Base-by-base conservation (phyloP, 1,284 basidiomycete species). In the Austropuccinia psidii region DNA sequence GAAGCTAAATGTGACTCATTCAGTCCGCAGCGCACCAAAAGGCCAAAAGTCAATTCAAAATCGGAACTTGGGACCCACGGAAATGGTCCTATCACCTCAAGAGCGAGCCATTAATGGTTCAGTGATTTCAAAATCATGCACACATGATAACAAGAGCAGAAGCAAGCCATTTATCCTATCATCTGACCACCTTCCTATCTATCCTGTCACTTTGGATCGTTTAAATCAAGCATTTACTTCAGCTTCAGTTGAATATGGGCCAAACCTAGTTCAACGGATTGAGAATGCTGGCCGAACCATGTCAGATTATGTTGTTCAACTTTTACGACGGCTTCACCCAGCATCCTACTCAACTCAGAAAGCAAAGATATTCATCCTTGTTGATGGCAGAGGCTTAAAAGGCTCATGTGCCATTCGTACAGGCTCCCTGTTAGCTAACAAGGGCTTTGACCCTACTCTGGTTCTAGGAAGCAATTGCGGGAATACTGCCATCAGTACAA, bases 91-190 rank as follows among this genome's bases (percentile, higher is more conserved):
- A 47, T 61, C 68, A 52, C 35, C 43, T 4, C 55, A 62, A 50
- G 68, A 72, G 47, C 68, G 62, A 72, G 47, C 50, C 24, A 57
- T 49, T 58, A 72, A 72, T 49, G 68, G 68, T 15, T 55, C 58
- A 0, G 58, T 58, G 4, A 58, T 72, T 35, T 47, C 58, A 7
- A 43, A 61, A 61, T 57, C 49, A 15, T n/a, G n/a, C n/a, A n/a
- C n/a, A n/a, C n/a, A n/a, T n/a, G 17, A 52, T 11, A 58, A 29
- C 9, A 45, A 57, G 15, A 35, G 17, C 15, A 9, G 24, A 29
- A 24, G 33, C 8, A 39, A 50, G 9, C 11, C 55, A 35, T 52
- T 9, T n/a, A 49, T 72, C 29, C 33, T 72, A 50, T 72, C 68
- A 49, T 17, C 29, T 21, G 58, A 72, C 50, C 57, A 58, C 21